Evolutionary conservation across 2,329 filamentous ascomycete genomes (phyloP).

Genomic region (Sclerotiophoma versabilis): DNA sequence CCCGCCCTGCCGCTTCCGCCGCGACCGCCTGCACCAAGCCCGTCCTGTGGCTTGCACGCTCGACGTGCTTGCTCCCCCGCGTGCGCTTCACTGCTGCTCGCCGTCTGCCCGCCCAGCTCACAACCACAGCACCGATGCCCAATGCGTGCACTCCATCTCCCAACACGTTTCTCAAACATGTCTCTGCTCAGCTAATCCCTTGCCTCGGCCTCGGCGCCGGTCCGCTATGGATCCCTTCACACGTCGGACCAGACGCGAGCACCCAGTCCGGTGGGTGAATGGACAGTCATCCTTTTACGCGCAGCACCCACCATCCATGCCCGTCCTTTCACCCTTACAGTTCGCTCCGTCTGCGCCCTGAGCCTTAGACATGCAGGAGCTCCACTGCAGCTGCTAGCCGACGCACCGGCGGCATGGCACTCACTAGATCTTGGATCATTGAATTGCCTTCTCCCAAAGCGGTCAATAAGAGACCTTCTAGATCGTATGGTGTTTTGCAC

Average conservation of each 20-base stretch:
- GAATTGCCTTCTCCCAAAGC: neutral
- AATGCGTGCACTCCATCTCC: neutral
- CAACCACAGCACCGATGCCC: neutral
- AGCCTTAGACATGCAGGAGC: conserved; percentile 5
- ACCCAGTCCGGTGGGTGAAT: neutral
- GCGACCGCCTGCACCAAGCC: neutral
- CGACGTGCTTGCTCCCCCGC: neutral
- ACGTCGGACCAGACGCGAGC: conserved; percentile 8
- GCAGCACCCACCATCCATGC: neutral
- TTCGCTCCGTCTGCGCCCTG: conserved; percentile 1
- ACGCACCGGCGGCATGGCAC: conserved; percentile 2
- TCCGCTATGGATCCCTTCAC: conserved; percentile 2
- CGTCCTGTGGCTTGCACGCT: neutral
- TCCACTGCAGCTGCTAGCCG: neutral
- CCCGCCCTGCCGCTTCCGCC: neutral
- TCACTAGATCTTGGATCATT: neutral
- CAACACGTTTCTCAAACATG: neutral
- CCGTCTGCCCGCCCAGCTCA: neutral
- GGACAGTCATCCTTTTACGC: conserved; percentile 12
- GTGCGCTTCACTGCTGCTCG: neutral
- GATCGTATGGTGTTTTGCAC: neutral
- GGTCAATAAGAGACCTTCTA: neutral
- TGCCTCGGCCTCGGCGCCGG: conserved; percentile 13
- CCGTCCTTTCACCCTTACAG: conserved; percentile 4
- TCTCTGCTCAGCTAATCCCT: neutral